Percentiles rank a stretch among this genome's conserved stretches.
These are phyloP conservation scores for Drechslerella coelobrocha DNA, from an alignment of 2,329 filamentous ascomycete genomes.

Conservation along the genomic window DNA sequence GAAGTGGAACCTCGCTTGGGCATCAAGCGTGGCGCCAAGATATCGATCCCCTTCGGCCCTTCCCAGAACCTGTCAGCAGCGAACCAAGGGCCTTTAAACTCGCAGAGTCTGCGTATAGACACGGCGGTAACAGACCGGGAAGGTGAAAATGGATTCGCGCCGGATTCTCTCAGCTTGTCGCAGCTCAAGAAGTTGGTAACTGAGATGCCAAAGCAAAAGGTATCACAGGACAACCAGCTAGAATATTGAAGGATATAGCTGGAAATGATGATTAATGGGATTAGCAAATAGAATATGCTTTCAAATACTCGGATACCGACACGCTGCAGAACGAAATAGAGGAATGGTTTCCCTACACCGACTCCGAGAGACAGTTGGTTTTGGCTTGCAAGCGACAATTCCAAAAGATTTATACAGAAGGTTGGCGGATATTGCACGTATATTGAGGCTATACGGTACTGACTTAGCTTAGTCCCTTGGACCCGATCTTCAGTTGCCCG, in stretches of 20 bases:
- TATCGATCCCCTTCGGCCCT: constrained; percentile 45
- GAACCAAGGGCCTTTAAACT: constrained; percentile 17
- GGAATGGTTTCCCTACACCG: constrained; percentile 95
- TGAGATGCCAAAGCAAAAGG: constrained; percentile 73
- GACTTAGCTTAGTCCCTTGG: constrained; percentile 72
- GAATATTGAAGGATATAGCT: not conserved
- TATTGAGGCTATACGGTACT: constrained; percentile 58
- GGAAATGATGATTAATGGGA: constrained; percentile 15
- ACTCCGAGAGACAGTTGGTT: constrained; percentile 81
- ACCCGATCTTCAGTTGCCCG: constrained; percentile 58
- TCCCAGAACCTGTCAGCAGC: constrained; percentile 17
- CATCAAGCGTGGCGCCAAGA: constrained; percentile 46
- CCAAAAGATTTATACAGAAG: constrained; percentile 59
- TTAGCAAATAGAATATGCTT: constrained; percentile 72
- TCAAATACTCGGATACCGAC: constrained; percentile 76
- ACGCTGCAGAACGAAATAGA: constrained; percentile 86
- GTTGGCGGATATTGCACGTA: constrained; percentile 71
- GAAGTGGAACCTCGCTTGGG: constrained; percentile 42
- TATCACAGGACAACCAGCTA: constrained; percentile 56
- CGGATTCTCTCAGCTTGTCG: constrained; percentile 75
- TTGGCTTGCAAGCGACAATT: constrained; percentile 78
- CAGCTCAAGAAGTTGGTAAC: constrained; percentile 76
- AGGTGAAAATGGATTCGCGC: constrained; percentile 50
- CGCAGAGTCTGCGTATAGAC: constrained; percentile 39
- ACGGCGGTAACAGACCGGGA: constrained; percentile 48